Conservation (phyloP, 2,329 filamentous ascomycete genomes). For the Curvularia eragrostidis region DNA sequence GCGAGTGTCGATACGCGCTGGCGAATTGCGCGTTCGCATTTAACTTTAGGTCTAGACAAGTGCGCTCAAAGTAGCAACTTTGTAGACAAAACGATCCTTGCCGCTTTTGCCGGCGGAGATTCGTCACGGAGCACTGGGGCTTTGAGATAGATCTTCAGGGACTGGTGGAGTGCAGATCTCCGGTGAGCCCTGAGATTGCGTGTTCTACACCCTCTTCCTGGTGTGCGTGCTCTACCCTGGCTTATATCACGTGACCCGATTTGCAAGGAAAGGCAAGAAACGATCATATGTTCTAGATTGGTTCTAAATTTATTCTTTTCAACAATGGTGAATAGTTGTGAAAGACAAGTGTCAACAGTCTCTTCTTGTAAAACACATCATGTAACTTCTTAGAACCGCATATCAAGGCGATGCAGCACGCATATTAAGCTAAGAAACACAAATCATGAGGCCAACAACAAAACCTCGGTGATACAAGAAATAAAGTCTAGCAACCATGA, state of each 20-base stretch:
- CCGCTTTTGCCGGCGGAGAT: not conserved
- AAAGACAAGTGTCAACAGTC: not conserved
- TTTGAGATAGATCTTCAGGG: not conserved
- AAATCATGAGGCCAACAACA: not conserved
- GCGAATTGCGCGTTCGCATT: not conserved
- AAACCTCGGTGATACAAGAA: constrained; percentile 2
- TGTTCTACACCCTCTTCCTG: not conserved
- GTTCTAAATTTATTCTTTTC: not conserved
- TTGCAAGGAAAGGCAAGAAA: too few species aligned
- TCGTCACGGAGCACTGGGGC: not conserved
- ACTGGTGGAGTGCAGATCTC: not conserved
- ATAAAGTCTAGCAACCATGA: not conserved
- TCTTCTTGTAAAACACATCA: not conserved
- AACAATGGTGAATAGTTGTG: too few species aligned
- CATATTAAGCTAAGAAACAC: not conserved
- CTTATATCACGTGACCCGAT: not conserved
- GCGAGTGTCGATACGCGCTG: not conserved
- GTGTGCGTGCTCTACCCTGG: not conserved
- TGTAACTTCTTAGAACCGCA: not conserved
- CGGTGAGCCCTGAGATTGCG: not conserved
- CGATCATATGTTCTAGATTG: not conserved
- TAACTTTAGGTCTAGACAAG: not conserved
- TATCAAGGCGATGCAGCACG: not conserved
- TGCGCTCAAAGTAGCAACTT: not conserved
- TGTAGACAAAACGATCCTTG: not conserved